These are phyloP conservation scores for Alternaria ventricosa DNA, from an alignment of 2,329 filamentous ascomycete genomes.

Conservation along the genomic window DNA sequence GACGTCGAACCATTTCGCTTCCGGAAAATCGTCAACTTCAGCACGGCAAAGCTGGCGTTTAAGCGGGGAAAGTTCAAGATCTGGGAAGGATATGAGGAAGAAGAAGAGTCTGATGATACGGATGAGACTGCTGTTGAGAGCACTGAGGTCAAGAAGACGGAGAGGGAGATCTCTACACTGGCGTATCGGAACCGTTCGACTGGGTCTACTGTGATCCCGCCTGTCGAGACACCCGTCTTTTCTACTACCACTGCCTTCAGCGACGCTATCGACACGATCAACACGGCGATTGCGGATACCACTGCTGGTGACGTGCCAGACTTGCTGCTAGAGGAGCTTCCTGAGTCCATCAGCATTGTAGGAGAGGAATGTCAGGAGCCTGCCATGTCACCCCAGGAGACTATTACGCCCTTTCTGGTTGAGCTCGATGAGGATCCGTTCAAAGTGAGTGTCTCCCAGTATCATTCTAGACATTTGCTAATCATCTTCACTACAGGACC, in stretches of 20 bases:
- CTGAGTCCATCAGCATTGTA: not conserved
- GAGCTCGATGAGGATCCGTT: slow-evolving; percentile 10
- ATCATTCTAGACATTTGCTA: not conserved
- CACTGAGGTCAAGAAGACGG: not conserved
- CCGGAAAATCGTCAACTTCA: not conserved
- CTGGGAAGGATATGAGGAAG: not conserved
- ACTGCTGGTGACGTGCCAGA: not conserved
- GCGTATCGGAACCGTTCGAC: not conserved
- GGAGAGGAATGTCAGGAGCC: not conserved
- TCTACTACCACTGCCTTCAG: not conserved
- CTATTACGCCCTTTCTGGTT: not conserved
- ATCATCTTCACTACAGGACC: not conserved
- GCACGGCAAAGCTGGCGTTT: not conserved
- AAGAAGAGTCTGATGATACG: not conserved
- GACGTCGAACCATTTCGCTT: not conserved
- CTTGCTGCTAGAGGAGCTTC: not conserved
- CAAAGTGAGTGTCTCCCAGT: slow-evolving; percentile 4
- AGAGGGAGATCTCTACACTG: not conserved
- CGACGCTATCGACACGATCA: not conserved
- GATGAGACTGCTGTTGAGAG: not conserved
- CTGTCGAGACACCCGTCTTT: not conserved
- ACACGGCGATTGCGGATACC: not conserved
- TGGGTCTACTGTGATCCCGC: not conserved
- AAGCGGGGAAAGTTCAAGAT: not conserved
- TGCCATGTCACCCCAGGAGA: not conserved